Conservation (phyloP, 306 rosid species). For the Dalbergia cochinchinensis region DNA sequence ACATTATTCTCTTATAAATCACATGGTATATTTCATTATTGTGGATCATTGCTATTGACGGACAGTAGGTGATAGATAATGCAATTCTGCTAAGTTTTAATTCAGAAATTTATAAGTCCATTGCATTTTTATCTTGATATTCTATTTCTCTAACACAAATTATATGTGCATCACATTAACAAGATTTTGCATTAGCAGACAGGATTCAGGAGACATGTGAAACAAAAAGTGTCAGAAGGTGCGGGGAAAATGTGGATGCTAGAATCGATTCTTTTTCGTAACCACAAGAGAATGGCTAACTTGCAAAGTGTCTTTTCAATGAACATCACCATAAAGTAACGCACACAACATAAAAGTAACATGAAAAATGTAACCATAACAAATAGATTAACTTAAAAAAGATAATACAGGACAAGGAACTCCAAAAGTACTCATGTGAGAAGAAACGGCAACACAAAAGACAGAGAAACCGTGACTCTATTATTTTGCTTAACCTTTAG, state of each 20-base stretch:
- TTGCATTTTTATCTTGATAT: not conserved
- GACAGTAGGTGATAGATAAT: not conserved
- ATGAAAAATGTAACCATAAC: conserved; percentile 5
- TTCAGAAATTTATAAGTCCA: not conserved
- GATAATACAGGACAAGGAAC: conserved; percentile 20
- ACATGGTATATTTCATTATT: not conserved
- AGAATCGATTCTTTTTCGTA: conserved; percentile 46
- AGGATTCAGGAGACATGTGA: conserved; percentile 37
- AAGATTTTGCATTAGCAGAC: conserved; percentile 11
- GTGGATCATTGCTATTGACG: not conserved
- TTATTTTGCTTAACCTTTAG: not conserved
- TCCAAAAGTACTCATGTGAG: conserved; percentile 49
- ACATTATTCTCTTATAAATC: too few species aligned
- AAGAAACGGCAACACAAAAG: conserved; percentile 39
- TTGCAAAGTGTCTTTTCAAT: conserved; percentile 41
- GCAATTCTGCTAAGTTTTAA: not conserved
- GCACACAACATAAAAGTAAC: conserved; percentile 27
- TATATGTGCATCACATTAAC: not conserved
- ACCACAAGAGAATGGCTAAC: conserved; percentile 38
- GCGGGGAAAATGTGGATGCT: not conserved
- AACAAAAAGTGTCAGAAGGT: conserved; percentile 4
- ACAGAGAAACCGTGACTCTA: conserved; percentile 56
- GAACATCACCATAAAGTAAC: conserved; percentile 31
- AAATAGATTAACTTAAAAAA: not conserved
- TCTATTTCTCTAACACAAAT: not conserved